Conservation (phyloP, 352 stramenopile species). For the Phytophthora lateralis region DNA sequence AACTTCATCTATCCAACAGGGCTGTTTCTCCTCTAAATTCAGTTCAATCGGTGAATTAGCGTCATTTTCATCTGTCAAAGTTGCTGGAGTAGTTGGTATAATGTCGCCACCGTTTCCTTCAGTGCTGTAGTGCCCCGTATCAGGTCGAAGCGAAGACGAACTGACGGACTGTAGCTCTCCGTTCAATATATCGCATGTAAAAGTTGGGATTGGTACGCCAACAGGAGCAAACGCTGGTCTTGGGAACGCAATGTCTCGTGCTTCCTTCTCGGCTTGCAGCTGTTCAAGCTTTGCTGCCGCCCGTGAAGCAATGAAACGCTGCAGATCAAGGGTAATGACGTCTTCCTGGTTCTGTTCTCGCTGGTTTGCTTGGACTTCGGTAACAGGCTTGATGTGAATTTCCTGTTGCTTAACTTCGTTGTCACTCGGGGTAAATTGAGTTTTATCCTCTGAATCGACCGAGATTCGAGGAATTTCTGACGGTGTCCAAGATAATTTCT, state of each 20-base stretch:
- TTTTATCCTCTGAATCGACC: background rate
- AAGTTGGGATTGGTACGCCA: background rate
- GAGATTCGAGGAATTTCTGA: background rate
- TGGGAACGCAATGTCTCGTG: background rate
- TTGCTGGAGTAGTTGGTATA: background rate
- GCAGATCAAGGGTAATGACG: slow-evolving; percentile 33
- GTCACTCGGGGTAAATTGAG: background rate
- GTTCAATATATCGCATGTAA: background rate
- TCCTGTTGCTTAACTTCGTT: background rate
- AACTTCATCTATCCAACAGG: slow-evolving; percentile 24
- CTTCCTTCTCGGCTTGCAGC: slow-evolving; percentile 41
- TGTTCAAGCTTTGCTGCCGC: slow-evolving; percentile 45
- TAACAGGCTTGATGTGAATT: background rate
- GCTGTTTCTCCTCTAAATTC: background rate
- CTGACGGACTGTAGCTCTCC: background rate
- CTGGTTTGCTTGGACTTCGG: slow-evolving; percentile 4
- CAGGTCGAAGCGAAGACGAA: background rate
- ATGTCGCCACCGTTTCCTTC: background rate
- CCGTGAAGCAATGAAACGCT: slow-evolving; percentile 45
- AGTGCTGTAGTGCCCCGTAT: background rate
- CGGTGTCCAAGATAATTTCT: background rate
- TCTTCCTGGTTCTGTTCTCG: slow-evolving; percentile 4
- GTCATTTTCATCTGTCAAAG: background rate
- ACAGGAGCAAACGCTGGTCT: background rate
- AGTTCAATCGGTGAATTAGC: background rate